Evolutionary conservation across 1,284 basidiomycete species (phyloP), one percentile per base, ranked within the genome.

Genomic region (Papiliotrema flavescens): DNA sequence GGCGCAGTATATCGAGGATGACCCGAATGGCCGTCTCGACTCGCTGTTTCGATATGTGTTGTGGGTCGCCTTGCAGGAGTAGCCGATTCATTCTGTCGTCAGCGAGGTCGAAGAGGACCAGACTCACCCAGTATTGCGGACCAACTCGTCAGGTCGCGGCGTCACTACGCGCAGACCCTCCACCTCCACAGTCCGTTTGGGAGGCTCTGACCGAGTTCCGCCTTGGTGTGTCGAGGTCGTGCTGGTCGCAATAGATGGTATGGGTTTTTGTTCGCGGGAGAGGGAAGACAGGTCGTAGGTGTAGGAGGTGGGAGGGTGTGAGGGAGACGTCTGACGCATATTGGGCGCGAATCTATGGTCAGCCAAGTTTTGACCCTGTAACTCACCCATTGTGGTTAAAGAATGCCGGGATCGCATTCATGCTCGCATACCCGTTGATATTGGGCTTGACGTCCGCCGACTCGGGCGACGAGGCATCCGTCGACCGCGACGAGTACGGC

Each of bases 1-100:
- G 56, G 47, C 69, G 66, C 11, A 73, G 60, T 35, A 75, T 57
- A 57, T 75, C 73, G 47, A 75, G 58, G 56, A 73, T 71, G 26
- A 72, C 69, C 20, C 73, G 66, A 45, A 75, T 75, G 41, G 73
- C 73, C 2, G 73, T 75, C 52, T 75, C 73, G 9, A 75, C 73
- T 32, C 73, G 59, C 44, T 72, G 71, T 52, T 75, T 75, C 46
- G 64, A 64, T 46, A 72, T 69, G 47, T 58, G 49, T 37, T 71
- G 70, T 2, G 73, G 70, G 59, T 75, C 73, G 17, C 73, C 73
- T 55, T 75, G 73, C 11, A 75, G 57, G 1, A 74, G 49, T 5
- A 75, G 44, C 40, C 57, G 59, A 50, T 69, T 74, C 22, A 62
- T 59, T 19, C 70, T 70, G 36, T 46, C 50, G 49, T 28, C 4